A percentile compares a stretch with the other conserved stretches of the same genome.
These are phyloP conservation scores for Trichoderma orchidacearum DNA, from an alignment of 495 filamentous ascomycete species.

Conservation along the genomic window DNA sequence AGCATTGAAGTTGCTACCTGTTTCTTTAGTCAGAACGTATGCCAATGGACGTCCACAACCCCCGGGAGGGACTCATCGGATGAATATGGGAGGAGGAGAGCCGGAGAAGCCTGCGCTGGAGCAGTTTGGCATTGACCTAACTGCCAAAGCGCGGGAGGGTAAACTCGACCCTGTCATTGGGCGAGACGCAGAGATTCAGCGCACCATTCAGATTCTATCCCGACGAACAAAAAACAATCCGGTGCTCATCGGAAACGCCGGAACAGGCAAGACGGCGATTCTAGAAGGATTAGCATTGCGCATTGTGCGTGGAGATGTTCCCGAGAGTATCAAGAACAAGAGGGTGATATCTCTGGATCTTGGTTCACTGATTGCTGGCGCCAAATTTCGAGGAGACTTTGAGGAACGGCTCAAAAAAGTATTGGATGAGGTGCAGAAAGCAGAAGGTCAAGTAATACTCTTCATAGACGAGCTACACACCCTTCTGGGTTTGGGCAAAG, in stretches of 20 bases:
- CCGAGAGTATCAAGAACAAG: constrained; percentile 94
- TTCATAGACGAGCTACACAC: constrained; percentile 96
- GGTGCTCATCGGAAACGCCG: constrained; percentile 81
- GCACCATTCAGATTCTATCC: constrained; percentile 89
- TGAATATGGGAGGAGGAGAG: constrained; percentile 64
- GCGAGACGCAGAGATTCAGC: constrained; percentile 76
- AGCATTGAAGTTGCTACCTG: not conserved
- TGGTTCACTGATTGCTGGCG: constrained; percentile 84
- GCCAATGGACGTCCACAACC: constrained; percentile 70
- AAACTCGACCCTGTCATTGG: constrained; percentile 96
- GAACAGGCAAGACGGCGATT: constrained; percentile 92
- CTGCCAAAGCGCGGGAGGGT: constrained; percentile 69
- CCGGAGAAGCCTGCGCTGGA: constrained; percentile 77
- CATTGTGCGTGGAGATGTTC: constrained; percentile 86
- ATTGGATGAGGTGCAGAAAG: constrained; percentile 78
- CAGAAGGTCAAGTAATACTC: constrained; percentile 77
- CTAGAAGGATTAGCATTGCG: constrained; percentile 84
- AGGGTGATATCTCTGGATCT: constrained; percentile 76
- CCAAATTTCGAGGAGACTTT: constrained; percentile 92
- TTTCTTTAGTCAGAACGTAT: constrained; percentile 29
- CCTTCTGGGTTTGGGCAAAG: constrained; percentile 82
- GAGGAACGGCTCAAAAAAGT: constrained; percentile 89
- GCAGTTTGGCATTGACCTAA: constrained; percentile 83
- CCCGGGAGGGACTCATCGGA: constrained; percentile 82
- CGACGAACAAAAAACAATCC: constrained; percentile 95